phyloP scores from a whole-genome alignment of 2,329 filamentous ascomycete species.

The Neocatenulostroma microsporum region DNA sequence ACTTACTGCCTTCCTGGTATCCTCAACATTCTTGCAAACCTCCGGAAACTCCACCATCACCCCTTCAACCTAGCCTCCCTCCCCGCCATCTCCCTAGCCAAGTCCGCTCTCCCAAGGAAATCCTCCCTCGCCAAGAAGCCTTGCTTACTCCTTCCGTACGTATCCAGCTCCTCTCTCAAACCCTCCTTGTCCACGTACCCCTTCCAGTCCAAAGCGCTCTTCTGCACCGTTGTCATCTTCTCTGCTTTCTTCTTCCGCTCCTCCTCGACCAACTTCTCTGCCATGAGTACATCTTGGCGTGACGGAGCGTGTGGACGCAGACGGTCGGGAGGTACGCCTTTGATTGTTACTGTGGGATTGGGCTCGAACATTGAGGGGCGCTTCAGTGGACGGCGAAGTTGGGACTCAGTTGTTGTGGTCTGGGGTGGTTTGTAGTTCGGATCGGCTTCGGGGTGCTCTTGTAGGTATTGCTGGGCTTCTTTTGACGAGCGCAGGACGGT shows the following conservation, averaged over 20 bases:
- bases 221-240: conserved; percentile 60
- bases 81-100: conserved; percentile 49
- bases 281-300: conserved; percentile 25
- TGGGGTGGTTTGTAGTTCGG: conserved; percentile 21
- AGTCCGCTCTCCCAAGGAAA: conserved; percentile 53
- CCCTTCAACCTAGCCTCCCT: conserved; percentile 43
- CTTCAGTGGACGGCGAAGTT: conserved; percentile 34
- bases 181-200: conserved; percentile 55
- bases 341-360: conserved; percentile 42
- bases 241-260: conserved; percentile 38
- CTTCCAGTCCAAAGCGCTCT: conserved; percentile 58
- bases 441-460: conserved; percentile 31
- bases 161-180: conserved; percentile 53
- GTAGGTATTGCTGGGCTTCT: conserved; percentile 48
- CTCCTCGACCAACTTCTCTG: conserved; percentile 26
- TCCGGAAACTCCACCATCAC: too few species aligned
- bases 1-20: too few species aligned
- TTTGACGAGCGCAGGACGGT: conserved; percentile 46
- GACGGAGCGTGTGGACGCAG: conserved; percentile 32
- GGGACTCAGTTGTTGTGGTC: conserved; percentile 9
- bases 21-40: too few species aligned
- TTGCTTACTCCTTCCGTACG: conserved; percentile 54
- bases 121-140: conserved; percentile 56
- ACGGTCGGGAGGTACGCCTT: conserved; percentile 37
- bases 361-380: conserved; percentile 45